A percentile compares a stretch with the other conserved stretches of the same genome.
phyloP scores from a whole-genome alignment of 176 grass and related monocot genomes.

The Oryza meyeriana region DNA sequence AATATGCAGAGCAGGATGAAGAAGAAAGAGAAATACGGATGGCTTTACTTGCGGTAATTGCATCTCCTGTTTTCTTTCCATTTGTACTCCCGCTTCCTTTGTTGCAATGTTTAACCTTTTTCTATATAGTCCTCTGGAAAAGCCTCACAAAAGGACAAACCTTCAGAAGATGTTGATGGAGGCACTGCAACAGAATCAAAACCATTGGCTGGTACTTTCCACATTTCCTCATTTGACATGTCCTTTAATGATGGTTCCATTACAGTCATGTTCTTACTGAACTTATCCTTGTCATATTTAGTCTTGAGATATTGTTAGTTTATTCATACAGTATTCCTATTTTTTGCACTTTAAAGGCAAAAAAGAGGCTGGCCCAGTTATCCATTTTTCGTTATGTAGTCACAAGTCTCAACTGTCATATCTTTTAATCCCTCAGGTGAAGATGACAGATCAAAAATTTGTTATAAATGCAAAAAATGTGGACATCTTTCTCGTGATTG shows the following conservation, averaged over 20 bases:
- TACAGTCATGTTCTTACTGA: neutral
- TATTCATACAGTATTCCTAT: neutral
- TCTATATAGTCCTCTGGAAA: constrained; percentile 79
- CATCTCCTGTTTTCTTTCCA: constrained; percentile 16
- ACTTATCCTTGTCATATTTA: neutral
- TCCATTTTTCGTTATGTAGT: neutral
- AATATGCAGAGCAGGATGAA: constrained; percentile 93
- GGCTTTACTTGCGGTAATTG: constrained; percentile 86
- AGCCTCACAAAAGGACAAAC: constrained; percentile 71
- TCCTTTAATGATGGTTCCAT: constrained; percentile 3
- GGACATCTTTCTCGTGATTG: constrained; percentile 96
- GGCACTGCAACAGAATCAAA: constrained; percentile 37
- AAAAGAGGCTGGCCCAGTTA: neutral
- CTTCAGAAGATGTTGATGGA: constrained; percentile 46
- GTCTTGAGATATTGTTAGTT: neutral
- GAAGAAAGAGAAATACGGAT: constrained; percentile 95
- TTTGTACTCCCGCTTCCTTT: constrained; percentile 7
- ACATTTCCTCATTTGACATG: constrained; percentile 25
- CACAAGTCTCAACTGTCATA: neutral
- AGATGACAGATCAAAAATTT: constrained; percentile 68
- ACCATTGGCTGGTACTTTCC: constrained; percentile 45
- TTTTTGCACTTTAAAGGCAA: constrained; percentile 2
- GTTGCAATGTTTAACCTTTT: constrained; percentile 18
- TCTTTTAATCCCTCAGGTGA: constrained; percentile 49
- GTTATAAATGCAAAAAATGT: constrained; percentile 93